A percentile compares a stretch with the other conserved stretches of the same genome.
phyloP scores from a whole-genome alignment of 495 filamentous ascomycete species.

The Penicillium lividum region DNA sequence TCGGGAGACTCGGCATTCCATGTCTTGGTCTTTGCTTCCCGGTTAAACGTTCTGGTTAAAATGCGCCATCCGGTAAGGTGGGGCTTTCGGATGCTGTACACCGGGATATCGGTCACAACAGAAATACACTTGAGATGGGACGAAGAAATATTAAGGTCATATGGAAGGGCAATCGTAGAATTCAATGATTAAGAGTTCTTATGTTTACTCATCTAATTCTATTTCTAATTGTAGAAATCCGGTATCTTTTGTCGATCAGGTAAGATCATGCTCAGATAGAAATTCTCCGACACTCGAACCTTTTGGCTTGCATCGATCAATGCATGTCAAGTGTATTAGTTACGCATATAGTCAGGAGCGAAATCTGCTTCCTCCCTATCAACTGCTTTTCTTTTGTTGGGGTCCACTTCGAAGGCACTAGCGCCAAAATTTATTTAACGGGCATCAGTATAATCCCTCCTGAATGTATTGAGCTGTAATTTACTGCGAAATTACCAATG shows the following conservation, averaged over 20 bases:
- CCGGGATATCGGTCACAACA: slow-evolving; percentile 15
- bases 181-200: background rate
- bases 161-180: background rate
- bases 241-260: background rate
- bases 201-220: background rate
- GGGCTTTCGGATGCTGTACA: slow-evolving; percentile 22
- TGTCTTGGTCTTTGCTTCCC: background rate
- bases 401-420: background rate
- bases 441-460: too few relatives aligned
- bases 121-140: background rate
- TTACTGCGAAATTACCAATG: too few relatives aligned
- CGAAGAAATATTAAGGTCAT: background rate
- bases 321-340: background rate
- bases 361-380: background rate
- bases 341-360: background rate
- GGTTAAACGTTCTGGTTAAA: background rate
- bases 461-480: too few relatives aligned
- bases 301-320: background rate
- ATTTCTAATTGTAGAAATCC: background rate
- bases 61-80: slow-evolving; percentile 17
- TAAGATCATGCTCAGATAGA: background rate
- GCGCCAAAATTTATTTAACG: too few relatives aligned
- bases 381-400: background rate
- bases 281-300: slow-evolving; percentile 3
- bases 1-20: slow-evolving; percentile 7